Evolutionary conservation across 495 filamentous ascomycete species (phyloP), one percentile per base, ranked within the genome.

Genomic region (Barbatosphaeria neglecta): DNA sequence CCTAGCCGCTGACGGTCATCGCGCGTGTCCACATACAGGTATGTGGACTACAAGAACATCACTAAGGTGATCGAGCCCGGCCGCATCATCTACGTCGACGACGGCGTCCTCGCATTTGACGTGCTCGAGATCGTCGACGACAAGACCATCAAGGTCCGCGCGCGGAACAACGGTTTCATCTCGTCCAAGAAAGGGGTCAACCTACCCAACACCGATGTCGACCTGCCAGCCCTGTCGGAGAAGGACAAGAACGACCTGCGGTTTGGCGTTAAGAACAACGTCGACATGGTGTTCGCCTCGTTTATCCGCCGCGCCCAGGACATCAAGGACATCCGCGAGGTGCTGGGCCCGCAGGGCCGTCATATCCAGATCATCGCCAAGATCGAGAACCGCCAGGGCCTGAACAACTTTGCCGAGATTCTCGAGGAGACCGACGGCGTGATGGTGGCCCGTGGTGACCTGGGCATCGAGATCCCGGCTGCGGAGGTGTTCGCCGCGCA

Each of bases 301-400:
- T 98, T 98, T 67, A 98, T 98, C 65, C 89, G 92, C 50, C 82
- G 81, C 37, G 92, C 85, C 38, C 81, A 82, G 52, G 92, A 98
- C 63, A 95, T 98, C 73, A 81, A 74, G 51, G 74, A 84, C 49
- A 98, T 98, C 66, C 90, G 92, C 50, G 80, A 86, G 45, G 82
- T 96, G 27, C 80, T 98, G 28, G 92, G 92, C 40, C 76, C 86
- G 57, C 87, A 90, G n/a, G 92, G 92, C 52, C 83, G 83, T 65
- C 84, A 93, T 56, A 96, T 98, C 59, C 93, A 98, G 77, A 96
- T 98, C 67, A 95, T 98, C 66, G 88, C 92, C 74, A 98, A 98
- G 81, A 94, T 98, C 56, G 92, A 98, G 76, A 98, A 98, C 74
- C 86, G 95, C 67, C 92, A 98, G 69, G 92, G 92, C 44, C 62